phyloP scores from a whole-genome alignment of 2,329 filamentous ascomycete species.

The Colletotrichum sansevieriae region DNA sequence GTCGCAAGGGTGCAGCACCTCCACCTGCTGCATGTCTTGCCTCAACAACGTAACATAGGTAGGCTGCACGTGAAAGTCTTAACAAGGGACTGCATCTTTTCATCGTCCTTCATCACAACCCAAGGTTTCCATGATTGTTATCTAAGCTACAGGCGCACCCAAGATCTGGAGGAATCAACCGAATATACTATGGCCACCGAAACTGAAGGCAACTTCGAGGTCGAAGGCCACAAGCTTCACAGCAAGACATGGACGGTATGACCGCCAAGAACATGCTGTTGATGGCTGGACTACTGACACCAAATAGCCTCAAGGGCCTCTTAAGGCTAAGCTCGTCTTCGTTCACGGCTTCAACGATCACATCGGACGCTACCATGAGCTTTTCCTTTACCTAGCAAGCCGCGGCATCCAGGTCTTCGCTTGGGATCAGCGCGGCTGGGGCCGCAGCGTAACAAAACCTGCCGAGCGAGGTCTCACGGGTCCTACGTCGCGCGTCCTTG shows the following conservation, averaged over 20 bases:
- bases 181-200: slow-evolving; percentile 52
- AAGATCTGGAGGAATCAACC: no score
- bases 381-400: slow-evolving; percentile 78
- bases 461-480: slow-evolving; percentile 80
- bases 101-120: neutral
- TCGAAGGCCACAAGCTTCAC: slow-evolving; percentile 62
- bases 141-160: neutral
- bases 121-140: neutral
- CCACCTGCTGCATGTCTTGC: slow-evolving; percentile 19
- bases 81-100: neutral
- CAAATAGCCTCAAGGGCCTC: slow-evolving; percentile 64
- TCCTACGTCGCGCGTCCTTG: slow-evolving; percentile 77
- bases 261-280: slow-evolving; percentile 5
- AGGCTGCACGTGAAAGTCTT: slow-evolving; percentile 20
- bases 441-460: slow-evolving; percentile 73
- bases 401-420: slow-evolving; percentile 81
- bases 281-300: slow-evolving; percentile 2
- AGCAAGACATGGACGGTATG: slow-evolving; percentile 72
- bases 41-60: neutral
- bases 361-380: slow-evolving; percentile 78
- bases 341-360: slow-evolving; percentile 94
- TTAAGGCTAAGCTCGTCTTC: slow-evolving; percentile 81
- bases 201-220: slow-evolving; percentile 64
- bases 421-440: slow-evolving; percentile 93
- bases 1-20: slow-evolving; percentile 12